These are phyloP conservation scores for Umbelopsis sp. DNA, from an alignment of 192 early-diverging fungal species.

Conservation along the genomic window DNA sequence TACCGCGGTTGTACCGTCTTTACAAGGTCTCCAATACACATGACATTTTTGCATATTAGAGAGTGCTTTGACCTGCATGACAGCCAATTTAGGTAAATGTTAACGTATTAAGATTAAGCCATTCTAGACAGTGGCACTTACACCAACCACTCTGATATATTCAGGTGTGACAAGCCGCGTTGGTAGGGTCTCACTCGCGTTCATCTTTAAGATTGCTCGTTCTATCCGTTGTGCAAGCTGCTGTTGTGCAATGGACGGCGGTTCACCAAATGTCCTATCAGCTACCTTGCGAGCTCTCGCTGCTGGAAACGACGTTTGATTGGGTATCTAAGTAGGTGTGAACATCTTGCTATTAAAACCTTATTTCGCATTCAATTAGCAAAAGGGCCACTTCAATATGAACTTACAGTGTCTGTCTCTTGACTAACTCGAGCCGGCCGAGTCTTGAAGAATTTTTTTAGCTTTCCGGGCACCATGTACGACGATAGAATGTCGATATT, in stretches of 20 bases:
- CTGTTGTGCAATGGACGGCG: slow-evolving; percentile 39
- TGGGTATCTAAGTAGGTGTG: neutral
- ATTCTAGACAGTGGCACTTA: slow-evolving; percentile 8
- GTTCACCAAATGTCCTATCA: slow-evolving; percentile 19
- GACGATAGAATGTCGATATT: slow-evolving; percentile 4
- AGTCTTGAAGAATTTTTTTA: slow-evolving; percentile 21
- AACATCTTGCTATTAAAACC: neutral
- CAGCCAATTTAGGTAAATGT: slow-evolving; percentile 19
- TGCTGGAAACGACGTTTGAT: neutral
- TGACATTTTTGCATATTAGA: slow-evolving; percentile 34
- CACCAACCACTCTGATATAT: slow-evolving; percentile 22
- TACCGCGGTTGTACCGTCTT: slow-evolving; percentile 4
- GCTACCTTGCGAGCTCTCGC: slow-evolving; percentile 3
- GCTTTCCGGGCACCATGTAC: slow-evolving; percentile 11
- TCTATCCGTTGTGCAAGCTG: slow-evolving; percentile 35
- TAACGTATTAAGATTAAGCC: neutral
- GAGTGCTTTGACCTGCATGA: slow-evolving; percentile 31
- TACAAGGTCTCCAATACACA: slow-evolving; percentile 26
- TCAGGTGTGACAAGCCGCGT: slow-evolving; percentile 25
- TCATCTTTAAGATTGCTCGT: slow-evolving; percentile 32
- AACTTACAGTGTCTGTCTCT: slow-evolving; percentile 1
- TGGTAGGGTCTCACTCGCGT: slow-evolving; percentile 30
- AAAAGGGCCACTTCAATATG: neutral
- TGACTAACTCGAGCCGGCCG: neutral
- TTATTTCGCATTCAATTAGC: neutral